Evolutionary conservation across 2,329 filamentous ascomycete species (phyloP).

Genomic region (Ophiostoma himal-ulmi): DNA sequence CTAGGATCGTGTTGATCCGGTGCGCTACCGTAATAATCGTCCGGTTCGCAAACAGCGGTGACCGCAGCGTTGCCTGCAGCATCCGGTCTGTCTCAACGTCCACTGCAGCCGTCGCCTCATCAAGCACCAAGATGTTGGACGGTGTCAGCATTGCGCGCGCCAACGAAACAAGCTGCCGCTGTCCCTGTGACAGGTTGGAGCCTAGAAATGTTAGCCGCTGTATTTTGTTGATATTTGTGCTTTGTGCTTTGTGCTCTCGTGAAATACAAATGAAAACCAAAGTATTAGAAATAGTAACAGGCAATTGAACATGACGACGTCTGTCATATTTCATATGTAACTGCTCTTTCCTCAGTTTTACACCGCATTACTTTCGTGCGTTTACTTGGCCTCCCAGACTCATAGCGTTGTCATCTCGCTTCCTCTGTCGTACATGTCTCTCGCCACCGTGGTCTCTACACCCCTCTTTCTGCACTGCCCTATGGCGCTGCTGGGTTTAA

Average conservation of each 20-base stretch:
- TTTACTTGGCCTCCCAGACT: not conserved
- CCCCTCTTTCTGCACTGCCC: constrained; percentile 7
- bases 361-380: constrained; percentile 9
- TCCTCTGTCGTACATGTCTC: not conserved
- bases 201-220: constrained; percentile 43
- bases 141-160: constrained; percentile 91
- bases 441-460: not conserved
- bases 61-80: constrained; percentile 58
- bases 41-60: constrained; percentile 71
- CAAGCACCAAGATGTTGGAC: constrained; percentile 92
- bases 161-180: constrained; percentile 88
- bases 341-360: not conserved
- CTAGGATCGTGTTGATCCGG: constrained; percentile 93
- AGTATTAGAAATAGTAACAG: not conserved
- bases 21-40: constrained; percentile 99
- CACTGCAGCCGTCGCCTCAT: constrained; percentile 84
- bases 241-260: not conserved
- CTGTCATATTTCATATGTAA: constrained; percentile 3
- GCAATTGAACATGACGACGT: not conserved
- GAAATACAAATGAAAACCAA: not conserved
- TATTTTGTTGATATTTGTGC: not conserved
- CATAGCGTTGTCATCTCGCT: not conserved
- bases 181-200: constrained; percentile 90
- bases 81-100: constrained; percentile 64
- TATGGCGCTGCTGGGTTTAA: not conserved